Conservation (phyloP, 2,329 filamentous ascomycete species). For the Ascomycota sp. region DNA sequence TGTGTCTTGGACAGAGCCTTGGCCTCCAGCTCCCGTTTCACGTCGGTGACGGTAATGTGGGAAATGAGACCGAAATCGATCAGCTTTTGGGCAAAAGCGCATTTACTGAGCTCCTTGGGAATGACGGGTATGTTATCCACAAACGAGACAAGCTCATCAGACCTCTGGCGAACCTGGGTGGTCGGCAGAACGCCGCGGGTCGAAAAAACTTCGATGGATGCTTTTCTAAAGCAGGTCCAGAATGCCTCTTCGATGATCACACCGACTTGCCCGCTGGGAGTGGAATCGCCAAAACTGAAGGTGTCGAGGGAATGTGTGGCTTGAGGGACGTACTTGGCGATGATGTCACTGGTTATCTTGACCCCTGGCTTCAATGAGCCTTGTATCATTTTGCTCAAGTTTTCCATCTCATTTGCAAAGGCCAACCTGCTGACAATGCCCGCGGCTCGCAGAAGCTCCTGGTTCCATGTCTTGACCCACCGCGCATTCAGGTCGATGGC, state of each 20-base stretch:
- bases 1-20: slow-evolving; percentile 63
- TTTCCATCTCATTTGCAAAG: slow-evolving; percentile 68
- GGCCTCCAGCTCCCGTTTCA: slow-evolving; percentile 59
- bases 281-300: slow-evolving; percentile 75
- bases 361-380: slow-evolving; percentile 20
- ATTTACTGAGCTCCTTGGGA: slow-evolving; percentile 49
- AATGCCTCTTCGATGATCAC: slow-evolving; percentile 85
- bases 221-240: slow-evolving; percentile 71
- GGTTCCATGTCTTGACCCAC: slow-evolving; percentile 87
- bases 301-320: slow-evolving; percentile 68
- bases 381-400: slow-evolving; percentile 40
- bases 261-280: slow-evolving; percentile 63
- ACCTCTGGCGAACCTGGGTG: slow-evolving; percentile 53
- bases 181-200: slow-evolving; percentile 73
- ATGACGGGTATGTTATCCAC: slow-evolving; percentile 75
- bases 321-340: slow-evolving; percentile 49
- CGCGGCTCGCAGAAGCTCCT: slow-evolving; percentile 74
- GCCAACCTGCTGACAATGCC: slow-evolving; percentile 77
- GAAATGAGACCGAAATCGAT: slow-evolving; percentile 71
- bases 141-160: slow-evolving; percentile 45
- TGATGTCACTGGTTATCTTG: slow-evolving; percentile 37
- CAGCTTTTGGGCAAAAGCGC: slow-evolving; percentile 58
- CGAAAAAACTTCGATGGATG: slow-evolving; percentile 70
- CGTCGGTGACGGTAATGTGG: slow-evolving; percentile 68
- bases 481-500: slow-evolving; percentile 90